Percentiles rank a stretch among this genome's conserved stretches.
phyloP scores from a whole-genome alignment of 1,284 basidiomycete genomes.

The Ganoderma lucidum region DNA sequence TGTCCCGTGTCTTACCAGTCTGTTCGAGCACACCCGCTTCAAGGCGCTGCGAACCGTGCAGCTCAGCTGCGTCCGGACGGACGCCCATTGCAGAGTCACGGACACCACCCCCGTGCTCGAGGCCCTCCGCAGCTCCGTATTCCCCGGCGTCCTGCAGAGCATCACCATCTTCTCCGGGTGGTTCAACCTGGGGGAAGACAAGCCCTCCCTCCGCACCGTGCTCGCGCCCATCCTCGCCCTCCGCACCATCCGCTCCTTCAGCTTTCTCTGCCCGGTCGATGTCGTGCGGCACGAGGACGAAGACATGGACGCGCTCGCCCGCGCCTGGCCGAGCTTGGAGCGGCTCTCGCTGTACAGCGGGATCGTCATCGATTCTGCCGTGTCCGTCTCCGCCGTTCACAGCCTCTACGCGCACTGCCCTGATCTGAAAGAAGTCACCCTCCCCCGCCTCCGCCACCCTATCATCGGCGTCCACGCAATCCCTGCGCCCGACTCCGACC shows the following conservation, averaged over 20 bases:
- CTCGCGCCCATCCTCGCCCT: not conserved
- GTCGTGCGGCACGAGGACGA: not conserved
- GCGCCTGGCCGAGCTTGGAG: not conserved
- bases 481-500: not conserved
- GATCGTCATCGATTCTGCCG: not conserved
- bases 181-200: not conserved
- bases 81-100: not conserved
- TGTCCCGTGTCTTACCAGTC: not conserved
- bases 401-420: not conserved
- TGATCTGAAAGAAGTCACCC: not conserved
- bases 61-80: not conserved
- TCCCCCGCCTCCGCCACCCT: not conserved
- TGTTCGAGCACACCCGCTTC: not conserved
- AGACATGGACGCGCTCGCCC: not conserved
- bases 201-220: not conserved
- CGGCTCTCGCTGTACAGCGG: not conserved
- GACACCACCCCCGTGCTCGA: not conserved
- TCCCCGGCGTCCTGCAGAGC: not conserved
- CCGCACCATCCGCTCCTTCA: not conserved
- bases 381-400: not conserved
- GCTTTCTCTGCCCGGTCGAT: not conserved
- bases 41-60: not conserved
- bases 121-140: not conserved
- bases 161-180: not conserved
- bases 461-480: not conserved